These are phyloP conservation scores for Eucommia ulmoides DNA, from an alignment of 257 asterid genomes.

Conservation along the genomic window DNA sequence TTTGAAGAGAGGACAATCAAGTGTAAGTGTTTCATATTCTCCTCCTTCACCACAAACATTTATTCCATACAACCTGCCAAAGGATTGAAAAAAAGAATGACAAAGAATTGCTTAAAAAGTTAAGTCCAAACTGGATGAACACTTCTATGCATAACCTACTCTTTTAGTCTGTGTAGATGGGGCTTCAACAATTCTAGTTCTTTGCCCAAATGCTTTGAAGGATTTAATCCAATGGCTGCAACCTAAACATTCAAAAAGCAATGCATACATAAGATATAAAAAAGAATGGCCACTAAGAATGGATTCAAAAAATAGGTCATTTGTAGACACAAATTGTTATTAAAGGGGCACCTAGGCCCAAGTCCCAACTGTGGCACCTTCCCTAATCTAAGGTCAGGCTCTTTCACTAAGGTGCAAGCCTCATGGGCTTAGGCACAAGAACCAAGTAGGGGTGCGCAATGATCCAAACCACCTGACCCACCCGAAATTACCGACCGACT, in stretches of 20 bases:
- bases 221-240: constrained; percentile 91
- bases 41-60: constrained; percentile 99
- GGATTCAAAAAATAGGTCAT: no score
- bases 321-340: no score
- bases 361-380: no score
- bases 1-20: constrained; percentile 89
- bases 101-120: constrained; percentile 12
- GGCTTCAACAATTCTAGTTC: constrained; percentile 48
- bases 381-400: no score
- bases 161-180: constrained; percentile 84
- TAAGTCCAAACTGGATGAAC: constrained; percentile 8
- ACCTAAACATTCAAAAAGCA: constrained; percentile 35
- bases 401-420: no score
- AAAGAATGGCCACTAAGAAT: not conserved
- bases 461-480: no score
- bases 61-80: constrained; percentile 78
- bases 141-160: constrained; percentile 33
- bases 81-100: constrained; percentile 6
- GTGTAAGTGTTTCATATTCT: constrained; percentile 92
- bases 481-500: no score
- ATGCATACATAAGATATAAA: no score
- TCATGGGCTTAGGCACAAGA: no score
- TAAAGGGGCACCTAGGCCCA: no score
- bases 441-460: no score
- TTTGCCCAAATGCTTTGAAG: constrained; percentile 90